These are phyloP conservation scores for Conoideocrella luteorostrata DNA, from an alignment of 2,329 filamentous ascomycete genomes.

Conservation along the genomic window DNA sequence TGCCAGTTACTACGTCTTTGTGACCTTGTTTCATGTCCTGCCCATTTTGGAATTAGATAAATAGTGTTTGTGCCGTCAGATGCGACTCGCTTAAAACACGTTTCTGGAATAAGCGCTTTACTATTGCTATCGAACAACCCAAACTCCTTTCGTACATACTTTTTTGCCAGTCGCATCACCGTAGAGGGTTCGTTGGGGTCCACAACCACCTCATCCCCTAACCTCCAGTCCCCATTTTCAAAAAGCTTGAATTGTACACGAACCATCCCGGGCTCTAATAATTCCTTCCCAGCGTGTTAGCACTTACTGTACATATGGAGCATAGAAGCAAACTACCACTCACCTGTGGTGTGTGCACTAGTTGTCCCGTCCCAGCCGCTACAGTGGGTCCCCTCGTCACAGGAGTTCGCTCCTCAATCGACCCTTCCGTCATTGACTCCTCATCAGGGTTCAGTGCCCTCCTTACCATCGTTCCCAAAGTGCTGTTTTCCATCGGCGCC, in stretches of 20 bases:
- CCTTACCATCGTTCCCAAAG: background rate
- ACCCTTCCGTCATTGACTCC: background rate
- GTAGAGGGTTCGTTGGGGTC: background rate
- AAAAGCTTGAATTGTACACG: background rate
- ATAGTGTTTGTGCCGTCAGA: background rate
- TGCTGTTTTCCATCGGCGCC: background rate
- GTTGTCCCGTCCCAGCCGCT: background rate
- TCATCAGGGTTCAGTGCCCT: background rate
- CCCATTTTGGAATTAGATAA: background rate
- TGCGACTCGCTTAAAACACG: background rate
- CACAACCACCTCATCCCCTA: background rate
- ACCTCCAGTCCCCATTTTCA: background rate
- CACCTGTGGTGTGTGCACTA: background rate
- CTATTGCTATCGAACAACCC: background rate
- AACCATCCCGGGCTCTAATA: background rate
- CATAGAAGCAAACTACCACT: background rate
- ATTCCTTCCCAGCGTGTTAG: background rate
- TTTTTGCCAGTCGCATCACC: background rate
- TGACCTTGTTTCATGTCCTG: background rate
- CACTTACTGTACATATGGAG: background rate
- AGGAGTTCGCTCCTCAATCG: background rate
- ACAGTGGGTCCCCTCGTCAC: too few relatives aligned
- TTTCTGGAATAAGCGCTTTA: background rate
- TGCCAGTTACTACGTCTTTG: background rate
- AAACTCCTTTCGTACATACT: background rate